Conservation (phyloP, 768 basidiomycete genomes). For the Sistotremastrum suecicum region DNA sequence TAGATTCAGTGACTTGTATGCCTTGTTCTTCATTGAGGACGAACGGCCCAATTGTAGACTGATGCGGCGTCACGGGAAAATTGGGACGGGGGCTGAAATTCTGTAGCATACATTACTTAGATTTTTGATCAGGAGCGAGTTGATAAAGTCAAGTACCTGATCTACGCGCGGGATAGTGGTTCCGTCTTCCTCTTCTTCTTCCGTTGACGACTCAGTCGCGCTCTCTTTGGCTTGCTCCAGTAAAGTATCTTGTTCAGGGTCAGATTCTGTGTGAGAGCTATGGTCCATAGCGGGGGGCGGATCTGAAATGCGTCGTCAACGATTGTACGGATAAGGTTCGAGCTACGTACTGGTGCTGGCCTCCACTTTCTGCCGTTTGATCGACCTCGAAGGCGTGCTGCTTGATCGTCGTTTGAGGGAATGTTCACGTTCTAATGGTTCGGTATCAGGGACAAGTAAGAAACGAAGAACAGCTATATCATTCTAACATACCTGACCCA, state of each 20-base stretch:
- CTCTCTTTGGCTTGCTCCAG: neutral
- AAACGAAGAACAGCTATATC: conserved; percentile 1
- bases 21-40: conserved; percentile 32
- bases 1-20: conserved; percentile 45
- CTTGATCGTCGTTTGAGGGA: neutral
- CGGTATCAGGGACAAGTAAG: conserved; percentile 1
- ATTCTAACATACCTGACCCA: conserved; percentile 1
- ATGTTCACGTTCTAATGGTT: conserved; percentile 6
- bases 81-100: conserved; percentile 35
- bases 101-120: conserved; percentile 18
- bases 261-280: conserved; percentile 8
- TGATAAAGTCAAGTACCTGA: neutral
- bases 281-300: too few relatives aligned
- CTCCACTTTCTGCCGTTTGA: too few relatives aligned
- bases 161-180: neutral
- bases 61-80: conserved; percentile 33
- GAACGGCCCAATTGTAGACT: conserved; percentile 29
- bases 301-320: too few relatives aligned
- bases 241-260: conserved; percentile 6
- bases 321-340: too few relatives aligned
- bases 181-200: neutral
- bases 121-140: conserved; percentile 12
- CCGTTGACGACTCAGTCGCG: too few relatives aligned
- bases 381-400: too few relatives aligned
- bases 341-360: too few relatives aligned